Percentiles rank a stretch among this genome's conserved stretches.
Conservation (phyloP, 176 grass and related monocot species). For the Triticum dicoccoides region DNA sequence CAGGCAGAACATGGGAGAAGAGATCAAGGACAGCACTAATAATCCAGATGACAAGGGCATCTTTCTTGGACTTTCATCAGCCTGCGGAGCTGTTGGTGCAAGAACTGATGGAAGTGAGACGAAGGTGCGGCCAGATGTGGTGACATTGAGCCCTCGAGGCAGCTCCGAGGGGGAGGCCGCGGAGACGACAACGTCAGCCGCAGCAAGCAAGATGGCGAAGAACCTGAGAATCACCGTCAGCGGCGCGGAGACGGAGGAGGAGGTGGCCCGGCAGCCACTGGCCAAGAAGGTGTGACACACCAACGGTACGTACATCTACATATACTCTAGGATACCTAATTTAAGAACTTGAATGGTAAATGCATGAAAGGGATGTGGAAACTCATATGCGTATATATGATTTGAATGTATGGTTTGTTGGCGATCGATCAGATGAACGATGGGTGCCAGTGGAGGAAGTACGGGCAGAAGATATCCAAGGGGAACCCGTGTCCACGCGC, state of each 20-base stretch:
- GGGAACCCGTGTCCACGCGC: constrained; percentile 82
- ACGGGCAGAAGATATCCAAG: constrained; percentile 88
- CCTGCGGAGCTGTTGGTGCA: constrained; percentile 33
- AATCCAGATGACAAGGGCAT: constrained; percentile 23
- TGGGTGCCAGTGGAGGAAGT: constrained; percentile 91
- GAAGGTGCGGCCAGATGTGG: constrained; percentile 15
- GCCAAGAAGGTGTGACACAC: constrained; percentile 80
- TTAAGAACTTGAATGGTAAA: too few relatives aligned
- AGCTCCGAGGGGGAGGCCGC: constrained; percentile 40
- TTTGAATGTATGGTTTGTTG: neutral
- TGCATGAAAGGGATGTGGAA: too few relatives aligned
- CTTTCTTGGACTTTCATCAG: constrained; percentile 45
- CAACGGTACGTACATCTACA: constrained; percentile 40
- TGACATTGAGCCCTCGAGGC: constrained; percentile 57
- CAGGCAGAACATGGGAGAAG: constrained; percentile 42
- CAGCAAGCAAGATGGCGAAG: constrained; percentile 47
- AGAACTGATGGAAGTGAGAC: neutral
- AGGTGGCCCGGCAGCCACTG: constrained; percentile 34
- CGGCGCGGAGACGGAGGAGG: constrained; percentile 30
- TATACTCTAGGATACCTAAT: too few relatives aligned
- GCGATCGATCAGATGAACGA: constrained; percentile 58
- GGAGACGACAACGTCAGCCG: constrained; percentile 26
- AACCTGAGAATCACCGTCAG: constrained; percentile 7
- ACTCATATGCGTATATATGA: too few relatives aligned
- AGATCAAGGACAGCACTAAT: neutral